These are phyloP conservation scores for Suhomyces kilbournensis DNA, from an alignment of 805 yeast genomes.

Conservation along the genomic window DNA sequence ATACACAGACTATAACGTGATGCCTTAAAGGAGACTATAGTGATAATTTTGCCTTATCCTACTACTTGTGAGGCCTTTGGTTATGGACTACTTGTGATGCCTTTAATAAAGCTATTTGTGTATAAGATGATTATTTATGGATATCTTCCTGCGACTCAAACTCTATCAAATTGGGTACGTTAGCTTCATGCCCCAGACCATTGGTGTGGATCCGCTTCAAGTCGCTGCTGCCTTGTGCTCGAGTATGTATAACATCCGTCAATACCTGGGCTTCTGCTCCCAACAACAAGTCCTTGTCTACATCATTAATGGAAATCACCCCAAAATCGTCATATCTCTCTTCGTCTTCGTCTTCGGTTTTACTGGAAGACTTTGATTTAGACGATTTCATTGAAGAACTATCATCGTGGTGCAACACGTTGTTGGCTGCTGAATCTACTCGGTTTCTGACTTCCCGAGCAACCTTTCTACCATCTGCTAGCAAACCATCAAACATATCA, in stretches of 20 bases:
- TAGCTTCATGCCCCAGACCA: conserved; percentile 5
- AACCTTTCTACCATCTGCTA: conserved; percentile 89
- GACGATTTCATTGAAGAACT: conserved; percentile 27
- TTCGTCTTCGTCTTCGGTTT: conserved; percentile 37
- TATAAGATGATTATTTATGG: neutral
- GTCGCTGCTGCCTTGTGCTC: conserved; percentile 9
- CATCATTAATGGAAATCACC: conserved; percentile 36
- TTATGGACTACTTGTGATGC: too few relatives aligned
- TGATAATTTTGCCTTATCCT: too few relatives aligned
- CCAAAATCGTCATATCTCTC: conserved; percentile 47
- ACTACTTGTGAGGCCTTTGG: too few relatives aligned
- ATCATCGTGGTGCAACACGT: conserved; percentile 3
- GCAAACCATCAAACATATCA: conserved; percentile 84
- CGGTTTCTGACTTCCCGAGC: conserved; percentile 86
- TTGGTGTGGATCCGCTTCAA: conserved; percentile 27
- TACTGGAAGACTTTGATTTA: conserved; percentile 12
- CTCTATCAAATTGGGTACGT: conserved; percentile 37
- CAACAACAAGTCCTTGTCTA: conserved; percentile 46
- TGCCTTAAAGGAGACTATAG: too few relatives aligned
- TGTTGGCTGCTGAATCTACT: conserved; percentile 59
- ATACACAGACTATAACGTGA: too few relatives aligned
- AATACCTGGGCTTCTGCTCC: conserved; percentile 49
- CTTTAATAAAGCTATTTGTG: too few relatives aligned
- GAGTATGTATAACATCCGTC: conserved; percentile 18
- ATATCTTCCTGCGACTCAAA: conserved; percentile 17